phyloP scores from a whole-genome alignment of 192 early-diverging fungal species.

The Coemansia sp. region DNA sequence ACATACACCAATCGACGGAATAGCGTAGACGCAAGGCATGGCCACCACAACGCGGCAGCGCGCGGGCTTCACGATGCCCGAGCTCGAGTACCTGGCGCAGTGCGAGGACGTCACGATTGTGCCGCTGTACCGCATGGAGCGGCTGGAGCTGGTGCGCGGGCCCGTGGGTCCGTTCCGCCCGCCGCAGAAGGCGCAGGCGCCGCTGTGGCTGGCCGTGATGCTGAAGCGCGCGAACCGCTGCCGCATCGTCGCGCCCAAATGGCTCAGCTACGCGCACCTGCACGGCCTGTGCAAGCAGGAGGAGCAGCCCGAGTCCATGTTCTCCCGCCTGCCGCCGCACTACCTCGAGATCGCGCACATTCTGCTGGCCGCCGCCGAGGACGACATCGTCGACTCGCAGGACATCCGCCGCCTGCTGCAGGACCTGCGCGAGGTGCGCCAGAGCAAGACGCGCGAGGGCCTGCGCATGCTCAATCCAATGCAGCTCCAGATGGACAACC shows the following conservation, averaged over 20 bases:
- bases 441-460: slow-evolving; percentile 75
- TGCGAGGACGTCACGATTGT: slow-evolving; percentile 73
- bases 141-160: slow-evolving; percentile 78
- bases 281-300: slow-evolving; percentile 65
- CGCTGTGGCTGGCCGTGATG: slow-evolving; percentile 83
- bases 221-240: slow-evolving; percentile 83
- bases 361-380: slow-evolving; percentile 73
- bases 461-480: slow-evolving; percentile 61
- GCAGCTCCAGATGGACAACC: slow-evolving; percentile 81
- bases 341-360: slow-evolving; percentile 83
- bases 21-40: slow-evolving; percentile 10
- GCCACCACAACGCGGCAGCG: slow-evolving; percentile 36
- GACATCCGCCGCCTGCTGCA: slow-evolving; percentile 72
- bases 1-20: not conserved
- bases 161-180: slow-evolving; percentile 77
- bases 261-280: slow-evolving; percentile 77
- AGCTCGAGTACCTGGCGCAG: slow-evolving; percentile 86
- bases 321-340: slow-evolving; percentile 73
- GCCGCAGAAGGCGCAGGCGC: slow-evolving; percentile 70
- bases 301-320: slow-evolving; percentile 58
- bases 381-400: slow-evolving; percentile 79
- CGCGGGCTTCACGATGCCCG: slow-evolving; percentile 67
- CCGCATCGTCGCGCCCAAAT: slow-evolving; percentile 73
- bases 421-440: slow-evolving; percentile 79
- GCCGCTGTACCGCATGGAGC: slow-evolving; percentile 66